A percentile compares a stretch with the other conserved stretches of the same genome.
Evolutionary conservation across 371 early-diverging fungal species (phyloP).

Genomic region (Mucor sp.): DNA sequence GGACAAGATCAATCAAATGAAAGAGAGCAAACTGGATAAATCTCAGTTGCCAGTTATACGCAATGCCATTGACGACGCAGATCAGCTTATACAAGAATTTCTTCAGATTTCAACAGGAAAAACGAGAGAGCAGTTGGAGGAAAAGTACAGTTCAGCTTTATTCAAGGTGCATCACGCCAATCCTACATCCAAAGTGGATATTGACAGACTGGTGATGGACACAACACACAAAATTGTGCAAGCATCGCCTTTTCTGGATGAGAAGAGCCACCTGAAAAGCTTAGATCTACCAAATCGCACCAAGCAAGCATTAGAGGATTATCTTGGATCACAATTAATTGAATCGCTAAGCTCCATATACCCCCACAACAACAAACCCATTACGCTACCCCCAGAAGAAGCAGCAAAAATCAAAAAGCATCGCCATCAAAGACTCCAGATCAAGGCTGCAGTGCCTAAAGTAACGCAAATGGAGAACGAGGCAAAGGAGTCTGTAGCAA

Average conservation of each 20-base stretch:
- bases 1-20: not conserved
- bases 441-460: not conserved
- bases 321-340: not conserved
- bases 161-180: not conserved
- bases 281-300: not conserved
- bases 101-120: not conserved
- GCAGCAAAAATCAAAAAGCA: not conserved
- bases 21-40: not conserved
- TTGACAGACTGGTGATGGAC: not conserved
- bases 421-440: not conserved
- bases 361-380: not conserved
- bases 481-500: not conserved
- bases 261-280: not conserved
- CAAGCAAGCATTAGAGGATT: not conserved
- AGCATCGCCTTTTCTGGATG: not conserved
- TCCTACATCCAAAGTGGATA: not conserved
- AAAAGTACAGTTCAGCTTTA: not conserved
- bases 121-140: not conserved
- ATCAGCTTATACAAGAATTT: not conserved
- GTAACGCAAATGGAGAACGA: not conserved
- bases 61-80: not conserved
- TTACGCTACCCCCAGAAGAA: not conserved
- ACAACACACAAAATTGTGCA: not conserved
- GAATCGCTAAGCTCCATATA: not conserved
- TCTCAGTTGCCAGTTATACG: not conserved